A percentile compares a stretch with the other conserved stretches of the same genome.
phyloP scores from a whole-genome alignment of 371 early-diverging fungal species.

The Actinomortierella wolfii region DNA sequence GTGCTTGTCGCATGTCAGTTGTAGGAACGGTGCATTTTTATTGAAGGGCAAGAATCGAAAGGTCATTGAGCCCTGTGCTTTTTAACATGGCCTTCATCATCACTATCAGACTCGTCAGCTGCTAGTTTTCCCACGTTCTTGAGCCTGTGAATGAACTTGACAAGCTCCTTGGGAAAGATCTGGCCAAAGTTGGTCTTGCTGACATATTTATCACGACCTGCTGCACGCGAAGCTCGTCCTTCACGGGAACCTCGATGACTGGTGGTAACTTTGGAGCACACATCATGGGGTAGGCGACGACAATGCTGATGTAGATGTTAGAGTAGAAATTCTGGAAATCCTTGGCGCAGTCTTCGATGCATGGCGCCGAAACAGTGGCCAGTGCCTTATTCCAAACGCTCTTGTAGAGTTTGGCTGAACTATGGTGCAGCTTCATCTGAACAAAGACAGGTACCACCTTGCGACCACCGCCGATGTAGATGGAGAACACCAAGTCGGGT shows the following conservation, averaged over 20 bases:
- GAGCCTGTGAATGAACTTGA: slow-evolving; percentile 6
- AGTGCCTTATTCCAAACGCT: not conserved
- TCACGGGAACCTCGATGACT: not conserved
- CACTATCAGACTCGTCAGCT: slow-evolving; percentile 11
- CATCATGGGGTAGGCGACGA: slow-evolving; percentile 4
- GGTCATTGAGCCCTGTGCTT: slow-evolving; percentile 12
- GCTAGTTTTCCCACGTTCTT: not conserved
- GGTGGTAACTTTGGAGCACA: not conserved
- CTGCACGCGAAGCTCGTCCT: not conserved
- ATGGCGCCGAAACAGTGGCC: slow-evolving; percentile 4
- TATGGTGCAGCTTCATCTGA: slow-evolving; percentile 3
- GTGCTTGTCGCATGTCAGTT: too few species aligned
- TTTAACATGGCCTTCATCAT: slow-evolving; percentile 15
- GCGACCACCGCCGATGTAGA: not conserved
- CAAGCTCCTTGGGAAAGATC: slow-evolving; percentile 7
- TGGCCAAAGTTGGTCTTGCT: slow-evolving; percentile 1
- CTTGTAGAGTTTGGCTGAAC: slow-evolving; percentile 1
- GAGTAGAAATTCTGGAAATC: slow-evolving; percentile 7
- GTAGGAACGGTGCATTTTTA: too few species aligned
- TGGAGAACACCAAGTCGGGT: slow-evolving; percentile 3
- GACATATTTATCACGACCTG: slow-evolving; percentile 4
- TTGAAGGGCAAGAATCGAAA: not conserved
- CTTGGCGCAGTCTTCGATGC: not conserved
- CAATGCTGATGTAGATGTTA: slow-evolving; percentile 9
- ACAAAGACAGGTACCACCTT: slow-evolving; percentile 1